Percentiles rank a stretch among this genome's conserved stretches.
Evolutionary conservation across 305 asterid genomes (phyloP).

Genomic region (Solanum hybrid): DNA sequence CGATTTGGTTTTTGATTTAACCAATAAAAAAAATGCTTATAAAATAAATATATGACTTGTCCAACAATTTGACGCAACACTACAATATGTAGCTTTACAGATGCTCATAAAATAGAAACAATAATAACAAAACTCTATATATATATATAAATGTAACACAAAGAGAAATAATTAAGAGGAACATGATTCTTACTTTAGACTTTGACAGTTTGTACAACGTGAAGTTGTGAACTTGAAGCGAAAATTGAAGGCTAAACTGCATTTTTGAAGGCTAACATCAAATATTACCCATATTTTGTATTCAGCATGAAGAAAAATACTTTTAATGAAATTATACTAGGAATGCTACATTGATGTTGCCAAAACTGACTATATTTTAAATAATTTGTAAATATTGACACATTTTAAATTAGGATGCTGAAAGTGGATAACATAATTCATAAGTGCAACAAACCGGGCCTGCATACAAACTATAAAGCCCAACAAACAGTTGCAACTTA

Average conservation of each 20-base stretch:
- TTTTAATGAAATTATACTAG: not conserved
- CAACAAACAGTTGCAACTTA: not conserved
- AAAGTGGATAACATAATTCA: not conserved
- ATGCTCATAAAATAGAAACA: not conserved
- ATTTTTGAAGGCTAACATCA: not conserved
- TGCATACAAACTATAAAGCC: not conserved
- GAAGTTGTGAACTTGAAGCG: not conserved
- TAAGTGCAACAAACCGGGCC: not conserved
- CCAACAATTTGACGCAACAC: not conserved
- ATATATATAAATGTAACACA: not conserved
- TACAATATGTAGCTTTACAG: not conserved
- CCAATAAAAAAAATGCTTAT: no score
- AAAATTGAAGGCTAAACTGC: not conserved
- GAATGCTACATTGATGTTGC: not conserved
- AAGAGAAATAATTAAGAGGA: not conserved
- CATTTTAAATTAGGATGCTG: not conserved
- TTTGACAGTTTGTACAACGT: no score
- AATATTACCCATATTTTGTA: not conserved
- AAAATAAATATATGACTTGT: not conserved
- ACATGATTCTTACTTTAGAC: no score
- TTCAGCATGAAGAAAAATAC: not conserved
- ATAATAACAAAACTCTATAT: no score
- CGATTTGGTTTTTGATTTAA: no score
- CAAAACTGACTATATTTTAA: not conserved
- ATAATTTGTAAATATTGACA: not conserved